Percentiles rank a stretch among this genome's conserved stretches.
Evolutionary conservation across 2,329 filamentous ascomycete genomes (phyloP).

Genomic region (Botrytis porri): DNA sequence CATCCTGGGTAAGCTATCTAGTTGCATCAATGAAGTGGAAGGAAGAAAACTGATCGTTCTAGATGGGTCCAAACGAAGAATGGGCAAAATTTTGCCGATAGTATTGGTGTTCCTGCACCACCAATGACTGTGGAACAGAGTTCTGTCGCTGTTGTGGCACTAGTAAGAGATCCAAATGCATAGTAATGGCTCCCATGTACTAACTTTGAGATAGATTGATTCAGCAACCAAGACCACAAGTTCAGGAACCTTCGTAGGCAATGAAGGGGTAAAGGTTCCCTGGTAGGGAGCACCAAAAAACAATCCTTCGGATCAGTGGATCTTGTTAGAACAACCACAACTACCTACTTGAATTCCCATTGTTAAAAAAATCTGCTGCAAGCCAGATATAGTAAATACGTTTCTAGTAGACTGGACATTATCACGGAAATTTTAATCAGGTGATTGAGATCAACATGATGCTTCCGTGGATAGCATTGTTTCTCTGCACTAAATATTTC

Average conservation of each 20-base stretch:
- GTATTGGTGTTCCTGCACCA: constrained; percentile 38
- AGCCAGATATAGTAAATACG: too few relatives aligned
- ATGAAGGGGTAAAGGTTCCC: constrained; percentile 27
- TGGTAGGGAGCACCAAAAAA: constrained; percentile 20
- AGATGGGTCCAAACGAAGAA: constrained; percentile 44
- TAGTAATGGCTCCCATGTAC: too few relatives aligned
- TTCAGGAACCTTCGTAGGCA: constrained; percentile 30
- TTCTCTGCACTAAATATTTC: too few relatives aligned
- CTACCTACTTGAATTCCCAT: too few relatives aligned
- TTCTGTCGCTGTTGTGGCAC: not conserved
- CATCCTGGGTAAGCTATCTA: constrained; percentile 32
- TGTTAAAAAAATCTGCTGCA: too few relatives aligned
- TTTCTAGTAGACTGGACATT: too few relatives aligned
- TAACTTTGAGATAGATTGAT: constrained; percentile 36
- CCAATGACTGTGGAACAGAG: constrained; percentile 40
- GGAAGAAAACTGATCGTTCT: not conserved
- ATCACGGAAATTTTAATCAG: too few relatives aligned
- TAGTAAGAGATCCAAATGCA: too few relatives aligned
- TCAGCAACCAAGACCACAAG: constrained; percentile 38
- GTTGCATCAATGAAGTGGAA: not conserved
- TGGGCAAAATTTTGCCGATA: constrained; percentile 40
- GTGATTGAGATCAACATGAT: too few relatives aligned
- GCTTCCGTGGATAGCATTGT: too few relatives aligned
- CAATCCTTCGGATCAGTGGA: too few relatives aligned
- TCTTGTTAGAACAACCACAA: too few relatives aligned